phyloP scores from a whole-genome alignment of 441 rosid genomes.

The Pelargonium cotyledonis region DNA sequence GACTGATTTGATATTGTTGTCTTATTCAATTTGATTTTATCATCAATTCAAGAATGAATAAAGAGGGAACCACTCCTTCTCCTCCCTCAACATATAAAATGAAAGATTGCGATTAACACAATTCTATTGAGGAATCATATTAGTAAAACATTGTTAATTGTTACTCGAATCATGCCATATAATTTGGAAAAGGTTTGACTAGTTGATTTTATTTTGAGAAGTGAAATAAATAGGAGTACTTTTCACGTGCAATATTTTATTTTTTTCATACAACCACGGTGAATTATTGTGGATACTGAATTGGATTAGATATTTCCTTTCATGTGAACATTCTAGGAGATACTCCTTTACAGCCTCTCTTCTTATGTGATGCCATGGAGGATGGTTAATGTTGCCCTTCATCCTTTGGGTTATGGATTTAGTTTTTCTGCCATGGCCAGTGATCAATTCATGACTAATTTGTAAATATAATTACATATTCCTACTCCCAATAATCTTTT shows the following conservation, averaged over 20 bases:
- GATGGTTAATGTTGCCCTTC: background rate
- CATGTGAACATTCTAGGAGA: no score
- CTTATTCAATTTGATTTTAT: background rate
- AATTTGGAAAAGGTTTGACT: background rate
- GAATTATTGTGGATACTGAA: no score
- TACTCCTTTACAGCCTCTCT: background rate
- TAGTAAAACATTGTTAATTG: background rate
- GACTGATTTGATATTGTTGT: background rate
- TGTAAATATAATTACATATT: background rate
- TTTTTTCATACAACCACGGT: background rate
- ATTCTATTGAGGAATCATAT: background rate
- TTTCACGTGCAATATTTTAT: background rate
- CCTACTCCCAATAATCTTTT: constrained; percentile 6
- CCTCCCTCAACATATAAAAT: background rate
- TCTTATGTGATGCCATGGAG: background rate
- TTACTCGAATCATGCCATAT: background rate
- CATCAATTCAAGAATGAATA: background rate
- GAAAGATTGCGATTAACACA: background rate
- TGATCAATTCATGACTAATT: background rate
- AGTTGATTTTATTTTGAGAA: background rate
- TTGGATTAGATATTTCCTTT: no score
- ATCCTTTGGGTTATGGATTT: background rate
- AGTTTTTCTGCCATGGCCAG: background rate
- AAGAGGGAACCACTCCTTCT: background rate
- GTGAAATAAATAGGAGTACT: background rate